phyloP scores from a whole-genome alignment of 2,329 filamentous ascomycete genomes.

The Hypoxylon rubiginosum region DNA sequence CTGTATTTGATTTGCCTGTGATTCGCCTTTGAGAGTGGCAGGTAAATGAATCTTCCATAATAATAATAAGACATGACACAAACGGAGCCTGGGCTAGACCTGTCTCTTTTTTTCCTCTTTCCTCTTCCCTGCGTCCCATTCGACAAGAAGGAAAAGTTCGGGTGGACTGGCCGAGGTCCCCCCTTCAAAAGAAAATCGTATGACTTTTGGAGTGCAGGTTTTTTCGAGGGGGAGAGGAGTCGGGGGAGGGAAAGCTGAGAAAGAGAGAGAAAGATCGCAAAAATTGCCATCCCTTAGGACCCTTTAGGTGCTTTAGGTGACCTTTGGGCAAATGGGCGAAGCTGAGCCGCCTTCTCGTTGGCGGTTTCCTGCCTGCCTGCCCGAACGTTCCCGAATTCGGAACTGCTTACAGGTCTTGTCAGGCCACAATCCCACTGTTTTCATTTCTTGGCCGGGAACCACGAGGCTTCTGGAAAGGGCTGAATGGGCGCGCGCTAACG shows the following conservation, averaged over 20 bases:
- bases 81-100: constrained; percentile 22
- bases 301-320: no score
- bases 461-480: constrained; percentile 39
- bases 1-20: neutral
- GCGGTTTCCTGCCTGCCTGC: constrained; percentile 35
- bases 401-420: constrained; percentile 41
- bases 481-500: constrained; percentile 30
- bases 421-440: constrained; percentile 46
- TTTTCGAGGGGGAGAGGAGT: no score
- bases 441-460: constrained; percentile 24
- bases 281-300: constrained; percentile 4
- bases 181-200: constrained; percentile 40
- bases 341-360: constrained; percentile 32
- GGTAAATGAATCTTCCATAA: neutral
- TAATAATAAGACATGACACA: constrained; percentile 15
- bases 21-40: neutral
- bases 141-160: constrained; percentile 24
- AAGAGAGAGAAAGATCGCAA: constrained; percentile 25
- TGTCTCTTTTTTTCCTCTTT: constrained; percentile 27
- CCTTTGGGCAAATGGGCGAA: neutral
- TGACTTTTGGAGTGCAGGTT: constrained; percentile 36
- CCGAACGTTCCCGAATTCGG: constrained; percentile 44
- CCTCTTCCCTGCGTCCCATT: constrained; percentile 38
- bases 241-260: constrained; percentile 10
- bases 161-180: constrained; percentile 30